phyloP scores from a whole-genome alignment of 169 alveolate species.

The Theileria sp. region DNA sequence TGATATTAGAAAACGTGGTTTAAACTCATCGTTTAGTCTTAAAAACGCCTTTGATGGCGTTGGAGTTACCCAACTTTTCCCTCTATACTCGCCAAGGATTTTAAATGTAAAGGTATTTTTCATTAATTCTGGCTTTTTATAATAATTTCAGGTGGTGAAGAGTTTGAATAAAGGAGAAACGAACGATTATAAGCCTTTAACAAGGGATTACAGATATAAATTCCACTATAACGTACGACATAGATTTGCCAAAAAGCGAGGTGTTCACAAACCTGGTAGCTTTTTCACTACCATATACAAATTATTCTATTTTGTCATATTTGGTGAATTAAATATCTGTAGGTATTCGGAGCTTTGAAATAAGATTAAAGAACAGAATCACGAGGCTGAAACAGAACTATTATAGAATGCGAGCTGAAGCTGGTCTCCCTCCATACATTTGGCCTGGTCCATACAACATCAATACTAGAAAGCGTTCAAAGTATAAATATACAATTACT shows the following conservation, averaged over 20 bases:
- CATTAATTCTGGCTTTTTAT: background rate
- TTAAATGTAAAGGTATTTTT: conserved; percentile 67
- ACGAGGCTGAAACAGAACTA: conserved; percentile 42
- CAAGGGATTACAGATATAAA: conserved; percentile 83
- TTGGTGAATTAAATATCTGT: background rate
- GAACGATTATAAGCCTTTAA: conserved; percentile 68
- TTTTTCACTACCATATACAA: too few relatives aligned
- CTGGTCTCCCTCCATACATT: conserved; percentile 65
- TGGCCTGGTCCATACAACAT: conserved; percentile 69
- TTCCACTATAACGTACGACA: conserved; percentile 82
- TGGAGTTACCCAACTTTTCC: conserved; percentile 76
- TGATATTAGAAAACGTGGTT: conserved; percentile 67
- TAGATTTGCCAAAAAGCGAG: conserved; percentile 71
- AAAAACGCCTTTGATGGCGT: conserved; percentile 80
- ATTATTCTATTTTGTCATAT: background rate
- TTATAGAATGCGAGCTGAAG: conserved; percentile 57
- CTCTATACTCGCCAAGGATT: conserved; percentile 73
- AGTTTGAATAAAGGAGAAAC: conserved; percentile 7
- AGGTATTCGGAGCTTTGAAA: conserved; percentile 64
- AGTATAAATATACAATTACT: conserved; percentile 19
- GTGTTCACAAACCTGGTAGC: conserved; percentile 84
- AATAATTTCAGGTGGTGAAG: conserved; percentile 32
- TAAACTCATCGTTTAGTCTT: conserved; percentile 75
- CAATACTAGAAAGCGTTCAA: conserved; percentile 49
- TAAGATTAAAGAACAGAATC: conserved; percentile 53